These are phyloP conservation scores for Globisporangium yorkense DNA, from an alignment of 352 stramenopile species.

Conservation along the genomic window DNA sequence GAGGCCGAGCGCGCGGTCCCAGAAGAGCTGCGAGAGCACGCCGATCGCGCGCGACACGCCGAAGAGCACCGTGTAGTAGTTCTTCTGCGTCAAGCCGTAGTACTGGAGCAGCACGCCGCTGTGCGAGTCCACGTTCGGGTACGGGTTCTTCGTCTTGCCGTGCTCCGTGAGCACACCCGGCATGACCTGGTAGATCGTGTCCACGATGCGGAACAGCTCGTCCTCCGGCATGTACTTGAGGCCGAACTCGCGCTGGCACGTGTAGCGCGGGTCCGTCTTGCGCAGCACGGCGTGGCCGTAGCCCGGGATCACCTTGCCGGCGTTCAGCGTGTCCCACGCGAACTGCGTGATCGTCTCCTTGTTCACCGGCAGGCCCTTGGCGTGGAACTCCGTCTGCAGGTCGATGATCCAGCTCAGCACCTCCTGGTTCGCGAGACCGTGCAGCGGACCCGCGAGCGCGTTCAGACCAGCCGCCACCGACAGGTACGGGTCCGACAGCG, in stretches of 20 bases:
- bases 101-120: slow-evolving; percentile 98
- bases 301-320: slow-evolving; percentile 98
- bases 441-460: slow-evolving; percentile 95
- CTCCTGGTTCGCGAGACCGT: slow-evolving; percentile 99
- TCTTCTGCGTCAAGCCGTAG: slow-evolving; percentile 99
- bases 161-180: slow-evolving; percentile 97
- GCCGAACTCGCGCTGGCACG: slow-evolving; percentile 98
- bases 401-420: slow-evolving; percentile 93
- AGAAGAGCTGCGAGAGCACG: slow-evolving; percentile 98
- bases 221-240: slow-evolving; percentile 99
- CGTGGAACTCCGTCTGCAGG: slow-evolving; percentile 95
- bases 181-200: slow-evolving; percentile 99
- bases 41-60: slow-evolving; percentile 97
- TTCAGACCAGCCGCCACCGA: slow-evolving; percentile 96
- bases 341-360: slow-evolving; percentile 99
- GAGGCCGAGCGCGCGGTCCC: slow-evolving; percentile 96
- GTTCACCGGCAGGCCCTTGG: slow-evolving; percentile 94
- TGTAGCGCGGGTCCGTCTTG: slow-evolving; percentile 99
- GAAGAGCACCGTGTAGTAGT: slow-evolving; percentile 99
- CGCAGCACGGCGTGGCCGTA: slow-evolving; percentile 98
- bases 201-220: slow-evolving; percentile 98
- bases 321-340: slow-evolving; percentile 98
- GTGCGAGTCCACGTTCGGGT: slow-evolving; percentile 99
- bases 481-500: slow-evolving; percentile 97
- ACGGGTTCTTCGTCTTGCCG: slow-evolving; percentile 99